Conservation (phyloP, 1,139 yeast species). For the Yamadazyma atlantica region DNA sequence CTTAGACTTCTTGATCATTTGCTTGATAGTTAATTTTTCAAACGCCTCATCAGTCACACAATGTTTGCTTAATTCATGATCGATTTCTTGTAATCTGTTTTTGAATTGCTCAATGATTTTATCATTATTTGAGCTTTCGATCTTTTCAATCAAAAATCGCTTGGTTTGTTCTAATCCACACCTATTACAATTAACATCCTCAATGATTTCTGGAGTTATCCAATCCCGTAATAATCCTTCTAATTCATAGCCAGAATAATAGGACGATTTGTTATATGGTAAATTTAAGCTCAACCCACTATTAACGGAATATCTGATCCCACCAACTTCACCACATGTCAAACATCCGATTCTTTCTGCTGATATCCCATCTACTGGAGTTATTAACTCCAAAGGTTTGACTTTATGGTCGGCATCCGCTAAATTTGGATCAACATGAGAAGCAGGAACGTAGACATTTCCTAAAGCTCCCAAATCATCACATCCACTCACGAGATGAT, state of each 20-base stretch:
- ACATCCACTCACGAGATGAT: conserved; percentile 43
- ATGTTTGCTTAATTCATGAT: conserved; percentile 56
- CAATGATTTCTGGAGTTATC: conserved; percentile 79
- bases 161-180: conserved; percentile 72
- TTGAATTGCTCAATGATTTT: conserved; percentile 47
- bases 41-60: conserved; percentile 81
- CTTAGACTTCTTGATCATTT: conserved; percentile 70
- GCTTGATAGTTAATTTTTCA: conserved; percentile 69
- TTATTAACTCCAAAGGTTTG: conserved; percentile 58
- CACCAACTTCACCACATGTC: conserved; percentile 90
- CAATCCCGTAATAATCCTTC: conserved; percentile 66
- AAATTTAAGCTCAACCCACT: conserved; percentile 81
- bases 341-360: conserved; percentile 89
- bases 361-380: conserved; percentile 88
- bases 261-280: conserved; percentile 32
- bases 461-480: conserved; percentile 57
- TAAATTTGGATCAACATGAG: conserved; percentile 69
- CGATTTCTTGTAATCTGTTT: conserved; percentile 55
- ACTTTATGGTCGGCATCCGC: conserved; percentile 37
- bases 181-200: conserved; percentile 90
- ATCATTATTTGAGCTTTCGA: conserved; percentile 33
- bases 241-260: conserved; percentile 45
- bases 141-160: conserved; percentile 46
- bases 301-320: conserved; percentile 76
- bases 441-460: conserved; percentile 66